phyloP scores from a whole-genome alignment of 116 monocot species.

The Dioscorea cayenensis region DNA sequence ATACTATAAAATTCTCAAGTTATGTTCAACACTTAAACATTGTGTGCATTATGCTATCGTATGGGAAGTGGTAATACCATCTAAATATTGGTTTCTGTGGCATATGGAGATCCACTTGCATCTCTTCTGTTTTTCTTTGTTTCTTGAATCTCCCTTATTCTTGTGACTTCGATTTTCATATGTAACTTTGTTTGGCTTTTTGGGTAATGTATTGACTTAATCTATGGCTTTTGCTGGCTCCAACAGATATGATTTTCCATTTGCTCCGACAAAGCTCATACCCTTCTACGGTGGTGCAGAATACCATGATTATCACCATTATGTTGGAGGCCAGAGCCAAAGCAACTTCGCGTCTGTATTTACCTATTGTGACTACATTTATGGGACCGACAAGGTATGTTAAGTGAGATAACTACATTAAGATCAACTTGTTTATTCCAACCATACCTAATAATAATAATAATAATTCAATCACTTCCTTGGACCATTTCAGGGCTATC shows the following conservation, averaged over 20 bases:
- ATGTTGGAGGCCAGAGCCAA: constrained; percentile 73
- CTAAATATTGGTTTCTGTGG: no score
- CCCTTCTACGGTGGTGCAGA: constrained; percentile 83
- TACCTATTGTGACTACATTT: constrained; percentile 73
- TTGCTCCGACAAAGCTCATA: constrained; percentile 48
- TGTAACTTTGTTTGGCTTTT: no score
- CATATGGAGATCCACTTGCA: no score
- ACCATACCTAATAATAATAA: neutral
- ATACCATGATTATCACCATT: constrained; percentile 81
- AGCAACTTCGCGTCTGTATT: constrained; percentile 84
- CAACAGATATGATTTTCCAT: constrained; percentile 65
- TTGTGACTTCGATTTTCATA: no score
- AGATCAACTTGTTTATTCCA: neutral
- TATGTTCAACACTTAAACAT: no score
- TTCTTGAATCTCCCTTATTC: no score
- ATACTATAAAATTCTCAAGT: no score
- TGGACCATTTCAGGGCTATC: constrained; percentile 51
- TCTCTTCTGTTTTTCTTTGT: no score
- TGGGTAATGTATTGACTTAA: neutral
- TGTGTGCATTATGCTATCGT: no score
- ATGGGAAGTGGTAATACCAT: no score
- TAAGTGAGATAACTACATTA: neutral
- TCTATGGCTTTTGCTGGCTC: neutral
- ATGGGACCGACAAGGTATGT: constrained; percentile 69
- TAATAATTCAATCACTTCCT: neutral